Evolutionary conservation across 805 yeast species (phyloP), one percentile per base, ranked within the genome.

Genomic region (Metschnikowia shivogae): DNA sequence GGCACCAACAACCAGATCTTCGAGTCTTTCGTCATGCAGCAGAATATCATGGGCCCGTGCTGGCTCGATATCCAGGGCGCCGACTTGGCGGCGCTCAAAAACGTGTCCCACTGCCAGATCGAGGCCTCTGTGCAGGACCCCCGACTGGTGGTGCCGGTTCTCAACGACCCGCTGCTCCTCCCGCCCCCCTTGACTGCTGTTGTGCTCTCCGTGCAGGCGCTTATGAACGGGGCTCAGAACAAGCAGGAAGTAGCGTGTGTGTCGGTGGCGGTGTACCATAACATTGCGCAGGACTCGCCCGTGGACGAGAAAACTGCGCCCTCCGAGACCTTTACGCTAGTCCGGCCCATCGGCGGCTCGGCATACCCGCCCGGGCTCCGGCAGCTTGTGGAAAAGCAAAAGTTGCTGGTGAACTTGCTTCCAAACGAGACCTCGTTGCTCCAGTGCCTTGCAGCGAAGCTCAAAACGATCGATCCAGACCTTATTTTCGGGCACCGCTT

Each of bases 21-120:
- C 62, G 99, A 93, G 68, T 75, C 87, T 10, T 89, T 93, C 64
- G 93, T 89, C 9, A 57, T 90, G 22, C 88, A 84, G 62, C 75
- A 86, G 55, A 82, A 84, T 54, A 75, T 93, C 36, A 90, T 89
- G 97, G 99, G 99, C 8, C 99, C 99, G 3, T 89, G 98, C 62
- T 93, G 99, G 99, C 70, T 93, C 42, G 85, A 85, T 39, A 73
- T 93, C 42, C 70, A 74, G 35, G 74, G 78, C 41, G 84, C 83
- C 39, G 81, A 83, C 49, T 84, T 86, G 54, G 60, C 63, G 20
- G 62, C 78, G 0, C 63, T 83, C 34, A 76, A 73, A 42, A 84
- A 82, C 57, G 74, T 86, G 2, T 82, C 96, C 0, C 92, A 90
- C 67, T 87, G 95, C 65, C 78, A 78, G 45, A 74, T 86, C n/a